Conservation (phyloP, 2,329 filamentous ascomycete species). For the Thielaviopsis ethacetica region DNA sequence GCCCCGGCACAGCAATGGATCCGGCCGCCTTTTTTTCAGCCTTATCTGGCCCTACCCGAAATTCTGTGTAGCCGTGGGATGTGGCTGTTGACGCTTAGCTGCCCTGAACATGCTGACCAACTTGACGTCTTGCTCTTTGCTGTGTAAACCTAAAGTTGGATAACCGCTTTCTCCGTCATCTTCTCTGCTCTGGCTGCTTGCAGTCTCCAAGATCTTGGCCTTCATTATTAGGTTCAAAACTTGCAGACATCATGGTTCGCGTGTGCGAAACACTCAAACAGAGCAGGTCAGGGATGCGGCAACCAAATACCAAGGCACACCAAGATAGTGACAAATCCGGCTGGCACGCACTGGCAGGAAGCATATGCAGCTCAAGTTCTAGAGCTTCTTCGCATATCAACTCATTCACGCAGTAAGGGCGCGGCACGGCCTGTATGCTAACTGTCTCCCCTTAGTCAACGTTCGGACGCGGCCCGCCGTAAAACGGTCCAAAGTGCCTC, state of each 20-base stretch:
- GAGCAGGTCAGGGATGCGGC: no score
- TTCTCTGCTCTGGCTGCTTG: no score
- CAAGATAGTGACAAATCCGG: no score
- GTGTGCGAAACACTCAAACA: no score
- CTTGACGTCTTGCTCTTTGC: background rate
- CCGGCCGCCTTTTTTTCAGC: background rate
- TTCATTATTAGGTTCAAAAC: no score
- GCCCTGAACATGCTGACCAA: background rate
- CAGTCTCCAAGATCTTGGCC: no score
- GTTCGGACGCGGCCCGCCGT: constrained; percentile 16
- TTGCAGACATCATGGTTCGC: no score
- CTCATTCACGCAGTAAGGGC: background rate
- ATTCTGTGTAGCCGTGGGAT: background rate
- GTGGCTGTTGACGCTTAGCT: background rate
- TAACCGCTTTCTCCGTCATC: no score
- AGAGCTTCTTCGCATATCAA: background rate
- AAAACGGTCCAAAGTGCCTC: constrained; percentile 36
- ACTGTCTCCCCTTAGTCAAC: constrained; percentile 4
- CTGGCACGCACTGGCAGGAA: background rate
- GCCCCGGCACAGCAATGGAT: background rate
- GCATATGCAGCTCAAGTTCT: background rate
- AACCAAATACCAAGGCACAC: no score
- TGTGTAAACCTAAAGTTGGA: no score
- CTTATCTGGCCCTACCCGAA: background rate
- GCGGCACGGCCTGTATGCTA: background rate